phyloP scores from a whole-genome alignment of 345 rosid genomes.

The Leavenworthia alabamica region DNA sequence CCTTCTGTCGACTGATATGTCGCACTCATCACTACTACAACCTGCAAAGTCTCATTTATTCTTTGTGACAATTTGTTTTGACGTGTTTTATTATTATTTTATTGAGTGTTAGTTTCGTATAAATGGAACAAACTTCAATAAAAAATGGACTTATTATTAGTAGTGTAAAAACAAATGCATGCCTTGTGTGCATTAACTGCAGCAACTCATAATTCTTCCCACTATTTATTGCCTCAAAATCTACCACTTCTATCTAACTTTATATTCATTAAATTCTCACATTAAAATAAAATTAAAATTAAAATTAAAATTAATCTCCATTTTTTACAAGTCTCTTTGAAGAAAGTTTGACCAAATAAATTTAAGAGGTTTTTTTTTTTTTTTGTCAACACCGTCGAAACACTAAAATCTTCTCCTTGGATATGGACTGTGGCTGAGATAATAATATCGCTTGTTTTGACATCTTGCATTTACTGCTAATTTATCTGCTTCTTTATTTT shows the following conservation, averaged over 20 bases:
- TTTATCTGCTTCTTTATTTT: too few relatives aligned
- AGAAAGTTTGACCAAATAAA: too few relatives aligned
- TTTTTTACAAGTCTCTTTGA: too few relatives aligned
- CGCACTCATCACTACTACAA: constrained; percentile 34
- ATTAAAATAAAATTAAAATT: background rate
- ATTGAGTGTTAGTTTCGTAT: background rate
- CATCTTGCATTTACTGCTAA: too few relatives aligned
- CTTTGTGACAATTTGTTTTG: constrained; percentile 19
- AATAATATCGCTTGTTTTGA: too few relatives aligned
- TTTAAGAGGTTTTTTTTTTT: too few relatives aligned
- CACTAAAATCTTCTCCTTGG: too few relatives aligned
- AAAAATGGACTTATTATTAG: constrained; percentile 5
- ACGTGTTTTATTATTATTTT: background rate
- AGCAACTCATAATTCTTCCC: constrained; percentile 30
- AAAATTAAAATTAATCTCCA: background rate
- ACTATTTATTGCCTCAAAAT: constrained; percentile 32
- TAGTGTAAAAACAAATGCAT: constrained; percentile 26
- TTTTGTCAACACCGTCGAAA: too few relatives aligned
- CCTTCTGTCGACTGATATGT: constrained; percentile 31
- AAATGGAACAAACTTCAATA: constrained; percentile 28
- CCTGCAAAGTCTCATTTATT: constrained; percentile 30
- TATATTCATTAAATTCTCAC: constrained; percentile 22
- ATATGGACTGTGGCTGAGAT: too few relatives aligned
- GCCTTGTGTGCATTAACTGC: constrained; percentile 28
- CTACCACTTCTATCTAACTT: constrained; percentile 28